Evolutionary conservation across 2,329 filamentous ascomycete genomes (phyloP).

Genomic region (Verticillium nonalfalfae): DNA sequence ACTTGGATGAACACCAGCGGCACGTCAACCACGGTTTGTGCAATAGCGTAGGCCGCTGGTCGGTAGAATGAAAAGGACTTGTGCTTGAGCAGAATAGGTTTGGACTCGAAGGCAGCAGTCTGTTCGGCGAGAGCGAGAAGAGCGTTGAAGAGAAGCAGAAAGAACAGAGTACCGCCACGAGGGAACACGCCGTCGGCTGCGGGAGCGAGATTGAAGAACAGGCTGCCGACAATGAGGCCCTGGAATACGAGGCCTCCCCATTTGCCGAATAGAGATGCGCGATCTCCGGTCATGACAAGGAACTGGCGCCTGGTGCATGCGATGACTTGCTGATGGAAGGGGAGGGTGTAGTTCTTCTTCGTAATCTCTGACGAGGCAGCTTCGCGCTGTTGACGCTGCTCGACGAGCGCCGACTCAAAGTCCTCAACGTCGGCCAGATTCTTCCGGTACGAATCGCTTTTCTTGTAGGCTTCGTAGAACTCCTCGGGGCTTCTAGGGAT

Average conservation of each 20-base stretch:
- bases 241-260: slow-evolving; percentile 25
- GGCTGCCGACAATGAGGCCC: slow-evolving; percentile 22
- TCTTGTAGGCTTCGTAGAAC: slow-evolving; percentile 46
- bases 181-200: slow-evolving; percentile 47
- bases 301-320: slow-evolving; percentile 33
- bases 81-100: slow-evolving; percentile 64
- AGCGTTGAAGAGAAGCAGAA: slow-evolving; percentile 56
- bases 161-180: slow-evolving; percentile 55
- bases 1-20: slow-evolving; percentile 53
- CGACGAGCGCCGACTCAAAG: slow-evolving; percentile 47
- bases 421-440: slow-evolving; percentile 41
- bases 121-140: slow-evolving; percentile 55
- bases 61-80: slow-evolving; percentile 65
- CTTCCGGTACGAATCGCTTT: slow-evolving; percentile 34
- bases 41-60: slow-evolving; percentile 48
- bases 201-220: slow-evolving; percentile 22
- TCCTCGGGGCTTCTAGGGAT: slow-evolving; percentile 57
- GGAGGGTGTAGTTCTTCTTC: slow-evolving; percentile 45
- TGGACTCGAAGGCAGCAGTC: slow-evolving; percentile 52
- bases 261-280: slow-evolving; percentile 23
- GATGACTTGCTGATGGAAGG: slow-evolving; percentile 41
- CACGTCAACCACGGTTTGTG: slow-evolving; percentile 31
- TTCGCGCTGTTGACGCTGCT: slow-evolving; percentile 30
- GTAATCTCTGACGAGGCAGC: slow-evolving; percentile 28
- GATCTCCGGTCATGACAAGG: slow-evolving; percentile 25